Percentiles rank a stretch among this genome's conserved stretches.
Evolutionary conservation across 2,329 filamentous ascomycete genomes (phyloP).

Genomic region (Didymella lethalis): DNA sequence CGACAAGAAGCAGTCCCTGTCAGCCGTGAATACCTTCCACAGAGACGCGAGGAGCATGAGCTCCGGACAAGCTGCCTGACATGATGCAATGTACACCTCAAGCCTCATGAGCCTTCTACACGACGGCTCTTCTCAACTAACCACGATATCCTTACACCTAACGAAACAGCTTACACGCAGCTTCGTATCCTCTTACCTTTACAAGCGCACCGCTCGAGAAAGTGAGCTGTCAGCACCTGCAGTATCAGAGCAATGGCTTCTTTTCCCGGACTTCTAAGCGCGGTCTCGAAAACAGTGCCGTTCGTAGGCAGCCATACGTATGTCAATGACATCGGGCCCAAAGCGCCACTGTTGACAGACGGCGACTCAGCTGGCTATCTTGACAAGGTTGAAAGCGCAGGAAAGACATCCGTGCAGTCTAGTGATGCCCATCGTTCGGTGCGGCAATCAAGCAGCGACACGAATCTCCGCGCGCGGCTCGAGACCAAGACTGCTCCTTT

Average conservation of each 20-base stretch:
- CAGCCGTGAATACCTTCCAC: neutral
- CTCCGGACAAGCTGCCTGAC: neutral
- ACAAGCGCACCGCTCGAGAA: neutral
- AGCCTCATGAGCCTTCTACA: neutral
- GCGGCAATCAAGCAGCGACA: neutral
- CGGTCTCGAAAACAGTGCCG: neutral
- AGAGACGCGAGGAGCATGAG: neutral
- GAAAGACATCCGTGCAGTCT: neutral
- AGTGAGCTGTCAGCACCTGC: neutral
- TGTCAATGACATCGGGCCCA: neutral
- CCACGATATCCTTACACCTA: constrained; percentile 2
- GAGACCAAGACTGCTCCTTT: neutral
- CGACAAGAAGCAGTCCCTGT: neutral
- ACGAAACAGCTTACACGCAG: neutral
- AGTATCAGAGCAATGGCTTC: neutral
- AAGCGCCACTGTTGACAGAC: neutral
- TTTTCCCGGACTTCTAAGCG: neutral
- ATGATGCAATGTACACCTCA: neutral
- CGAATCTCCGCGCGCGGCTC: neutral
- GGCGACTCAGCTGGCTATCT: neutral
- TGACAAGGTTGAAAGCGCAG: neutral
- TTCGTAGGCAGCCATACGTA: neutral
- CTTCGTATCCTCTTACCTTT: neutral
- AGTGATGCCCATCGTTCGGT: neutral
- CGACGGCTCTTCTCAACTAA: neutral